Conservation (phyloP, 2,329 filamentous ascomycete species). For the Colletotrichum sp. region DNA sequence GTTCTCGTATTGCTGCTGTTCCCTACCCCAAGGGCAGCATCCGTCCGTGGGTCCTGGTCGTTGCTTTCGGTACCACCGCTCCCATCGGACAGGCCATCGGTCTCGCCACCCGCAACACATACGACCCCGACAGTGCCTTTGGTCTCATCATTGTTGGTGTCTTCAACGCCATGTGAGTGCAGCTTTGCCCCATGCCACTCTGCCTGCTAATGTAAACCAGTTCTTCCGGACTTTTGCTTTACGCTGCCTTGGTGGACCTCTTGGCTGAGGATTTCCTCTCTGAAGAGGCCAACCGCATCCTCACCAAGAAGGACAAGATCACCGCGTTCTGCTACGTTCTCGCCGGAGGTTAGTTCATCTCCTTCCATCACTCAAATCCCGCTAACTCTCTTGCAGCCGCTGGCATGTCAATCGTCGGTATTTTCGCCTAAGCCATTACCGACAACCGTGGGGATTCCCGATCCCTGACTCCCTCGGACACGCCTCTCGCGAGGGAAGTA, state of each 20-base stretch:
- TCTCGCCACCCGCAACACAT: constrained; percentile 58
- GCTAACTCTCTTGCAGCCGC: constrained; percentile 33
- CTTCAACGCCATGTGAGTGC: constrained; percentile 67
- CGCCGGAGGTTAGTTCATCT: constrained; percentile 49
- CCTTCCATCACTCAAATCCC: background rate
- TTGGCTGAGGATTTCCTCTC: constrained; percentile 70
- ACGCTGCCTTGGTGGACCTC: constrained; percentile 67
- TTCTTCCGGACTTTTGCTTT: constrained; percentile 65
- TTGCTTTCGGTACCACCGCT: constrained; percentile 74
- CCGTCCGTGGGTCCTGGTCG: constrained; percentile 65
- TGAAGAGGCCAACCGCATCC: constrained; percentile 53
- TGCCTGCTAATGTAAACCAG: constrained; percentile 31
- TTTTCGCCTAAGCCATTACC: constrained; percentile 42
- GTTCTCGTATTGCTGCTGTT: constrained; percentile 72
- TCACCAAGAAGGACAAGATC: constrained; percentile 59
- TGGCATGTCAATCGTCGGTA: constrained; percentile 52
- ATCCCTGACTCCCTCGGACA: background rate
- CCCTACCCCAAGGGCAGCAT: constrained; percentile 61
- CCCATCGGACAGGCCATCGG: constrained; percentile 80
- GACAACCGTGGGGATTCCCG: background rate
- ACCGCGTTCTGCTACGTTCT: constrained; percentile 57
- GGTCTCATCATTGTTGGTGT: constrained; percentile 68
- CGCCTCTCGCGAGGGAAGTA: background rate
- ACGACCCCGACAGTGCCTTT: constrained; percentile 68
- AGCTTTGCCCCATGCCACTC: rapidly evolving